A percentile compares a stretch with the other conserved stretches of the same genome.
Evolutionary conservation across 345 rosid species (phyloP).

Genomic region (Garcia nutans): DNA sequence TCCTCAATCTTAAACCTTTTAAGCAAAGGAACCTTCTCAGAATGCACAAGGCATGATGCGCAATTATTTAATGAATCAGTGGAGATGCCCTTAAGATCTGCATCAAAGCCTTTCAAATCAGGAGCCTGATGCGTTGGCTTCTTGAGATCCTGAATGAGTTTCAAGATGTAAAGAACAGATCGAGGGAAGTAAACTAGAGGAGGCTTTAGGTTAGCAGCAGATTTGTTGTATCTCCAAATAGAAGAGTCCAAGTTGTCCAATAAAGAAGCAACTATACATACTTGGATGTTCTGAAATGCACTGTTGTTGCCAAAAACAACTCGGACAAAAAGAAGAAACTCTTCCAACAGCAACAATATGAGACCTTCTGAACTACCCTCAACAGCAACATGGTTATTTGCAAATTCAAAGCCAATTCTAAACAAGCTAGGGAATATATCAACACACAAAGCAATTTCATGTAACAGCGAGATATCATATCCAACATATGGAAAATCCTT

Average conservation of each 20-base stretch:
- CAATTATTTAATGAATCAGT: conserved; percentile 35
- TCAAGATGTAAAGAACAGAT: conserved; percentile 53
- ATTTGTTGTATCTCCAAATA: conserved; percentile 63
- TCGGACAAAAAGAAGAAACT: conserved; percentile 75
- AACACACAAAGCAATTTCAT: conserved; percentile 63
- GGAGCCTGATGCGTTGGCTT: conserved; percentile 47
- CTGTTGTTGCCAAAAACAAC: conserved; percentile 59
- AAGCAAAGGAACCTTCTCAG: conserved; percentile 62
- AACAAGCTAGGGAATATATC: conserved; percentile 61
- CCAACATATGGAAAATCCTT: conserved; percentile 62
- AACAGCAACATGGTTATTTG: conserved; percentile 44
- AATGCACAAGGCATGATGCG: conserved; percentile 49
- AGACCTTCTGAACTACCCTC: conserved; percentile 80
- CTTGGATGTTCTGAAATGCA: conserved; percentile 63
- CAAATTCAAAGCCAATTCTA: conserved; percentile 57
- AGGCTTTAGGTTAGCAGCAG: conserved; percentile 47
- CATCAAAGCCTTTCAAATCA: conserved; percentile 50
- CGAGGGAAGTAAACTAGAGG: conserved; percentile 83
- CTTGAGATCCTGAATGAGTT: conserved; percentile 74
- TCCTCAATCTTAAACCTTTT: conserved; percentile 61
- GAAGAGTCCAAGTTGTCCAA: conserved; percentile 67
- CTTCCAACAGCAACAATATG: conserved; percentile 65
- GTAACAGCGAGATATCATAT: conserved; percentile 56
- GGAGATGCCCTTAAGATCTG: conserved; percentile 33
- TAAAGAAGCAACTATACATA: conserved; percentile 66